These are phyloP conservation scores for Fusarium sp. DNA, from an alignment of 2,329 filamentous ascomycete genomes.

Conservation along the genomic window DNA sequence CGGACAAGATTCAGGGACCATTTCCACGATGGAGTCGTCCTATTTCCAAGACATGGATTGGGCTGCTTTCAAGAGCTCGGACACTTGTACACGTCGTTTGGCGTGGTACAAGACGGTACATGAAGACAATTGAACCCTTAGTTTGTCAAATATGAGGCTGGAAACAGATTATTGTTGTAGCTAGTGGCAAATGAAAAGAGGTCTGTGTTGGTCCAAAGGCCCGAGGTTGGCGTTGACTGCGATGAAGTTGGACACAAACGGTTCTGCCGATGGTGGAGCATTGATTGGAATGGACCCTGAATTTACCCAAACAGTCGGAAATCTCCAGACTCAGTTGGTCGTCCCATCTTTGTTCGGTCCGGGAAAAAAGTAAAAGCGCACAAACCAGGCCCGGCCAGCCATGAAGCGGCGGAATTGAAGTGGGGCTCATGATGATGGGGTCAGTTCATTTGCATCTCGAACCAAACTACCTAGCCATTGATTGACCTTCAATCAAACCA, in stretches of 20 bases:
- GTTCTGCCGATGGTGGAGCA: slow-evolving; percentile 21
- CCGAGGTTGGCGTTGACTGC: background rate
- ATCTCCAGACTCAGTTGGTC: slow-evolving; percentile 1
- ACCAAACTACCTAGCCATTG: background rate
- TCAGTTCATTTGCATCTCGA: slow-evolving; percentile 24
- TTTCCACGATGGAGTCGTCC: slow-evolving; percentile 12
- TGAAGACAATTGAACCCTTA: slow-evolving; percentile 10
- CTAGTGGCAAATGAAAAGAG: slow-evolving; percentile 26
- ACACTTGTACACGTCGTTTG: slow-evolving; percentile 11
- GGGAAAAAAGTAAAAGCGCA: slow-evolving; percentile 44
- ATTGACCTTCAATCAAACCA: slow-evolving; percentile 29
- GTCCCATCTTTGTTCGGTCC: background rate
- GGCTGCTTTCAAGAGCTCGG: slow-evolving; percentile 14
- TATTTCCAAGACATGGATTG: slow-evolving; percentile 28
- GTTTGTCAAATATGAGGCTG: slow-evolving; percentile 24
- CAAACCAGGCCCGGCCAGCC: background rate
- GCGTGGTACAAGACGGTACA: slow-evolving; percentile 37
- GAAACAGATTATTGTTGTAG: background rate
- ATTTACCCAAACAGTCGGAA: slow-evolving; percentile 15
- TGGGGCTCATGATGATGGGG: slow-evolving; percentile 24
- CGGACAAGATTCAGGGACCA: slow-evolving; percentile 24
- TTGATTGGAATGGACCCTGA: slow-evolving; percentile 27
- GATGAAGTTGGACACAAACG: slow-evolving; percentile 6
- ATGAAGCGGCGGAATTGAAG: slow-evolving; percentile 10
- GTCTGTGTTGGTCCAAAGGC: slow-evolving; percentile 21